Base-by-base conservation (phyloP, 2,329 filamentous ascomycete species). In the Ascochyta viciae-villosae region DNA sequence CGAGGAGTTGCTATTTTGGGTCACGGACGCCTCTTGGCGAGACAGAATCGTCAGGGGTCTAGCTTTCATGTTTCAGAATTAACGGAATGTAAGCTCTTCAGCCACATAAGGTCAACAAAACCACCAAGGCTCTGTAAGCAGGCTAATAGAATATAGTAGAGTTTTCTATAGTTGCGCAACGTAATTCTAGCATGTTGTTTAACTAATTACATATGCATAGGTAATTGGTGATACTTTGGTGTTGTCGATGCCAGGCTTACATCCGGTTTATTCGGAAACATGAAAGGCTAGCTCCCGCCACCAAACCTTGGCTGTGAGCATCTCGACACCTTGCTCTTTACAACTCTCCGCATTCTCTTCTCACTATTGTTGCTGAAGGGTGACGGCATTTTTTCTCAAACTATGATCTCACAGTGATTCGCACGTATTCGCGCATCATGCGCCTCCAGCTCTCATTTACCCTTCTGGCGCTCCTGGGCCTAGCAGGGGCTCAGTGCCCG, bases 401-500 rank as follows among this genome's bases (percentile, higher is more conserved):
- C 31, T 44, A 39, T 57, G 45, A 40, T 40, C 12, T 31, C 6
- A 26, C 48, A 34, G 57, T 57, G n/a, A 62, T 10, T 15, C 4
- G 12, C 16, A 13, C 10, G 26, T 24, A 5, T 3, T n/a, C 22
- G 37, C 53, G 47, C 42, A 42, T 19, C 13, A 56, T 64, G 57
- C 54, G 58, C 52, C 23, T 59, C 15, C 31, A 45, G 22, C n/a
- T 24, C 9, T 22, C 58, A 0, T 15, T 60, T 8, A 26, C 56
- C n/a, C 57, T 46, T 40, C 27, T 49, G 6, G 57, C 60, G 37
- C 37, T 64, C 41, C 10, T 63, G 8, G 53, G 59, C 35, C 47
- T 68, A n/a, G 61, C 60, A 46, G 45, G 44, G 23, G 72, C 74
- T 1, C 74, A 76, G 57, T 80, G 78, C 61, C 78, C 78, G 2